A percentile compares a stretch with the other conserved stretches of the same genome.
Evolutionary conservation across 495 filamentous ascomycete genomes (phyloP).

Genomic region (Cudoniella acicularis): DNA sequence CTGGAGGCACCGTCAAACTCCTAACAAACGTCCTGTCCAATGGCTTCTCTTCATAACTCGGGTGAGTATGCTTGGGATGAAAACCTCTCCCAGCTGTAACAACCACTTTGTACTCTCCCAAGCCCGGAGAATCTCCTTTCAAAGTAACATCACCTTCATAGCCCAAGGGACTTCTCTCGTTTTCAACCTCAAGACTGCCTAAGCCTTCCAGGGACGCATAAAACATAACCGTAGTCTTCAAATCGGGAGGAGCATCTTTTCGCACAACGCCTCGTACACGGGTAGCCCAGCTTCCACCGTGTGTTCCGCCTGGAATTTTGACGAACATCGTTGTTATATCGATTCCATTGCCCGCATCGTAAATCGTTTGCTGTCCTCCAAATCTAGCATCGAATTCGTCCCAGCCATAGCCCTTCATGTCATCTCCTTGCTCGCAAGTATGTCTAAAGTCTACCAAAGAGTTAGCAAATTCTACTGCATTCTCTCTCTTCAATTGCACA

Average conservation of each 20-base stretch:
- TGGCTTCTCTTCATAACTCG: conserved; percentile 65
- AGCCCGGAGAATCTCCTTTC: conserved; percentile 62
- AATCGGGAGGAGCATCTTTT: conserved; percentile 45
- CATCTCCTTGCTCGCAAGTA: conserved; percentile 93
- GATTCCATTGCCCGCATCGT: conserved; percentile 79
- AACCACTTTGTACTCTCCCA: conserved; percentile 83
- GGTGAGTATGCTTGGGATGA: conserved; percentile 59
- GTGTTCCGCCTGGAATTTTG: conserved; percentile 82
- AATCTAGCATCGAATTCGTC: conserved; percentile 87
- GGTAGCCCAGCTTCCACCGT: conserved; percentile 90
- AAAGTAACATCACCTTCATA: conserved; percentile 72
- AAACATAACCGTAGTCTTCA: conserved; percentile 76
- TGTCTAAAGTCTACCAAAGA: conserved; percentile 70
- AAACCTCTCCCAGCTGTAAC: conserved; percentile 65
- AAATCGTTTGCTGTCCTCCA: conserved; percentile 85
- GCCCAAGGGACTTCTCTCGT: conserved; percentile 51
- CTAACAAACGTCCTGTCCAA: conserved; percentile 72
- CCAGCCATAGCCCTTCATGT: conserved; percentile 96
- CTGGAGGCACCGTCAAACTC: conserved; percentile 61
- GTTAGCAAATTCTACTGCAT: conserved; percentile 7
- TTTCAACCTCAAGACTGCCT: conserved; percentile 58
- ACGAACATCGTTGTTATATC: conserved; percentile 91
- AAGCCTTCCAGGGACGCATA: conserved; percentile 77
- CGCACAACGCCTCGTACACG: conserved; percentile 77
- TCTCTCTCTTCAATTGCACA: not conserved